phyloP scores from a whole-genome alignment of 371 early-diverging fungal species.

The Syncephalastrum contaminatum region DNA sequence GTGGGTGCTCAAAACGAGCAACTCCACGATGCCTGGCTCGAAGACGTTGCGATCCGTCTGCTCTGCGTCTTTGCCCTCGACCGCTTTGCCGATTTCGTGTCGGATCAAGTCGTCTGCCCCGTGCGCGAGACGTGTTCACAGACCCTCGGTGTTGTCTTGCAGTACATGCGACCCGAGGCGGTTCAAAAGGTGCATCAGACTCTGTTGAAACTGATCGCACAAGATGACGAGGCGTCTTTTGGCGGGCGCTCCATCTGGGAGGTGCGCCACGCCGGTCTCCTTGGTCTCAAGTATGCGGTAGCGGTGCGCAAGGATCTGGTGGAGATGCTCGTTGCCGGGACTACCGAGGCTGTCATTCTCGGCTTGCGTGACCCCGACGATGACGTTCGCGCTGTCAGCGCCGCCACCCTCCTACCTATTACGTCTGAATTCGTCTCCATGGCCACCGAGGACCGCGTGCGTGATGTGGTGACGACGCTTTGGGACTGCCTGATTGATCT shows the following conservation, averaged over 20 bases:
- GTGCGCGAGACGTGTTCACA: constrained; percentile 97
- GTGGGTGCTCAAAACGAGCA: constrained; percentile 59
- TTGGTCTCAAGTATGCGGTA: constrained; percentile 94
- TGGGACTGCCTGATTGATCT: constrained; percentile 85
- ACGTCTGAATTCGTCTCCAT: constrained; percentile 76
- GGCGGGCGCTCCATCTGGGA: constrained; percentile 78
- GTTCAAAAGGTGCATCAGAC: constrained; percentile 57
- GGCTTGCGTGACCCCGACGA: constrained; percentile 84
- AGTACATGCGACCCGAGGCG: constrained; percentile 59
- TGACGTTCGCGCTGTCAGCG: constrained; percentile 92
- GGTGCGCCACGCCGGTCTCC: constrained; percentile 89
- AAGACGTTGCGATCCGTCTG: constrained; percentile 86
- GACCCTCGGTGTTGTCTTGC: constrained; percentile 83
- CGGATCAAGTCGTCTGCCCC: constrained; percentile 94
- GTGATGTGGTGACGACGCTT: constrained; percentile 72
- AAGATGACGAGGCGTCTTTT: constrained; percentile 46
- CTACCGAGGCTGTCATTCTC: constrained; percentile 54
- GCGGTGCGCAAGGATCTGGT: constrained; percentile 90
- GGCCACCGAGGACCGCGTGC: constrained; percentile 57
- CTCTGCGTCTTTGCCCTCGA: constrained; percentile 93
- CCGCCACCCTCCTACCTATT: constrained; percentile 88
- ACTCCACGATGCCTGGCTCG: constrained; percentile 78
- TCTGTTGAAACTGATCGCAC: constrained; percentile 60
- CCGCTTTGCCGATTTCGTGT: constrained; percentile 95
- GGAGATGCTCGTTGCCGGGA: constrained; percentile 61